phyloP scores from a whole-genome alignment of 768 basidiomycete genomes.

The Lactarius vividus region DNA sequence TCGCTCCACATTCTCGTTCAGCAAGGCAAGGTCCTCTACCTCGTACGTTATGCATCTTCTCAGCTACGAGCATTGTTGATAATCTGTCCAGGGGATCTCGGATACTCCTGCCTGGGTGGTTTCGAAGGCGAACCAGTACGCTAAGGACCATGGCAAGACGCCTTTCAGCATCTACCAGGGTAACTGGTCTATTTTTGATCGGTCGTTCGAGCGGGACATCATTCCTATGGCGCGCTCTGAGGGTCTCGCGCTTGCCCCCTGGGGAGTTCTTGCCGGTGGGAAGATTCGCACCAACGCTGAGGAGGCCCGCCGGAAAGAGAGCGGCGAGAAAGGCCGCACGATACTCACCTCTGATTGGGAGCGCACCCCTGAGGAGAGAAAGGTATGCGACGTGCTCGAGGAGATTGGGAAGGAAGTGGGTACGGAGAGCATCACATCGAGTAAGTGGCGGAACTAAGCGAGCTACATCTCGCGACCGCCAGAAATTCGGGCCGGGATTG shows the following conservation, averaged over 20 bases:
- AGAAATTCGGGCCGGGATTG: not conserved
- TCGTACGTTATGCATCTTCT: conserved; percentile 23
- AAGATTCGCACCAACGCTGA: conserved; percentile 41
- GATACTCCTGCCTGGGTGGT: conserved; percentile 41
- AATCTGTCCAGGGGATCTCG: conserved; percentile 8
- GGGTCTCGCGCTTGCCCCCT: conserved; percentile 43
- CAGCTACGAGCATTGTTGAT: not conserved
- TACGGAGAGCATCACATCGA: conserved; percentile 32
- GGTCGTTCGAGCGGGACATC: conserved; percentile 42
- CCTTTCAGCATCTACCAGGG: conserved; percentile 39
- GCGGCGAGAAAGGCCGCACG: conserved; percentile 38
- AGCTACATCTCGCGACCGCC: no score
- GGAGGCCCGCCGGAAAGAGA: conserved; percentile 34
- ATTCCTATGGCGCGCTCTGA: conserved; percentile 38
- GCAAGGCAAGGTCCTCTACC: conserved; percentile 46
- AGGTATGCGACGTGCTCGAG: conserved; percentile 37
- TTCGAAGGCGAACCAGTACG: conserved; percentile 41
- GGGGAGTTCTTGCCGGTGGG: conserved; percentile 41
- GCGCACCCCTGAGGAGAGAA: conserved; percentile 36
- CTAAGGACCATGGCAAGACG: conserved; percentile 39
- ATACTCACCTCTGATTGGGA: conserved; percentile 32
- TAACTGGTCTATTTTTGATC: conserved; percentile 37
- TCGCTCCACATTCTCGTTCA: conserved; percentile 49
- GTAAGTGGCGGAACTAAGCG: conserved; percentile 2
- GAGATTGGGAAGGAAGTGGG: conserved; percentile 42